phyloP scores from a whole-genome alignment of 495 filamentous ascomycete species.

The Xylaria scruposa region DNA sequence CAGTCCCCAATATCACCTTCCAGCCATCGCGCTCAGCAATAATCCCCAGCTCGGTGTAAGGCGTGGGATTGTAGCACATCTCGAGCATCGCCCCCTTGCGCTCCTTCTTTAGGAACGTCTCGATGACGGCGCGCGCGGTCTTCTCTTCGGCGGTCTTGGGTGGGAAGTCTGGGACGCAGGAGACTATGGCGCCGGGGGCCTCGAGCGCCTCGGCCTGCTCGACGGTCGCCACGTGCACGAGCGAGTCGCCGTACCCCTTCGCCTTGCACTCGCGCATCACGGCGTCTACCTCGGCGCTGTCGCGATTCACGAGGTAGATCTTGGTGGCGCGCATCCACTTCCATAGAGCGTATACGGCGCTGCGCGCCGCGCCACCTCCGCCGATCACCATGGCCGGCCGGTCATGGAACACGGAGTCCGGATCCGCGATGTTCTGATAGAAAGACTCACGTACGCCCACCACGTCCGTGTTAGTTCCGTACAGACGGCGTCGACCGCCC shows the following conservation, averaged over 20 bases:
- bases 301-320: slow-evolving; percentile 76
- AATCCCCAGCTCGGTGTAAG: slow-evolving; percentile 67
- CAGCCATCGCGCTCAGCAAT: slow-evolving; percentile 64
- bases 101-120: slow-evolving; percentile 59
- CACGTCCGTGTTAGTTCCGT: slow-evolving; percentile 79
- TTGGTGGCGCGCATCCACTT: slow-evolving; percentile 67
- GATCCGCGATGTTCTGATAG: slow-evolving; percentile 58
- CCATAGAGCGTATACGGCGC: slow-evolving; percentile 71
- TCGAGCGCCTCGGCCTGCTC: slow-evolving; percentile 63
- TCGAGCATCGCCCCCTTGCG: slow-evolving; percentile 72
- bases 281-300: slow-evolving; percentile 65
- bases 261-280: slow-evolving; percentile 64
- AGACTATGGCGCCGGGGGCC: slow-evolving; percentile 66
- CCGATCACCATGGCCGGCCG: slow-evolving; percentile 67
- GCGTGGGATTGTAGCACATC: slow-evolving; percentile 80
- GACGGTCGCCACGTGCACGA: slow-evolving; percentile 63
- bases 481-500: slow-evolving; percentile 47
- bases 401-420: slow-evolving; percentile 51
- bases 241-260: slow-evolving; percentile 55
- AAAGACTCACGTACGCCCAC: slow-evolving; percentile 75
- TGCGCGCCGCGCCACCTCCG: slow-evolving; percentile 73
- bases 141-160: slow-evolving; percentile 67
- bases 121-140: slow-evolving; percentile 59
- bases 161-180: slow-evolving; percentile 72
- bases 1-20: slow-evolving; percentile 72